Percentiles rank a stretch among this genome's conserved stretches.
phyloP scores from a whole-genome alignment of 805 yeast species.

The Maudiozyma saulgeensis region DNA sequence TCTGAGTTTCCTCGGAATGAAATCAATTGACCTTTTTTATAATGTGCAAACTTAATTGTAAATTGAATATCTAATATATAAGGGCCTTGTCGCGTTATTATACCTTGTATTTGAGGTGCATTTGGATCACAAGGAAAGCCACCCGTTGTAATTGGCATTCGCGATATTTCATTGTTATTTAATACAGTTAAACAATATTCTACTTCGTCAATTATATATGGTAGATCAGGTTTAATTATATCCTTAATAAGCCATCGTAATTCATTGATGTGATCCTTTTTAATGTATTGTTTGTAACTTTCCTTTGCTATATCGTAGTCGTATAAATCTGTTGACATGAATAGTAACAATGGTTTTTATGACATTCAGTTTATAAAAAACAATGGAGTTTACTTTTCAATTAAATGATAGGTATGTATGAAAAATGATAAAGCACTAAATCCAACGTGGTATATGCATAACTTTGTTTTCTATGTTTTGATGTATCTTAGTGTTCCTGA shows the following conservation, averaged over 20 bases:
- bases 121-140: background rate
- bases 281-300: slow-evolving; percentile 4
- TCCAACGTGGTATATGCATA: too few relatives aligned
- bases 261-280: slow-evolving; percentile 17
- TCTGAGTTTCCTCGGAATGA: slow-evolving; percentile 27
- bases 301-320: slow-evolving; percentile 15
- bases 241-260: slow-evolving; percentile 40
- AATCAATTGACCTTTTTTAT: slow-evolving; percentile 35
- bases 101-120: slow-evolving; percentile 41
- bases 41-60: slow-evolving; percentile 28
- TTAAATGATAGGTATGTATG: too few relatives aligned
- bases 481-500: too few relatives aligned
- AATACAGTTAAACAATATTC: slow-evolving; percentile 33
- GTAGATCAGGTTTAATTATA: slow-evolving; percentile 40
- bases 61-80: slow-evolving; percentile 41
- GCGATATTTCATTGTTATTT: slow-evolving; percentile 35
- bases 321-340: slow-evolving; percentile 30
- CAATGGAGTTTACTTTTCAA: too few relatives aligned
- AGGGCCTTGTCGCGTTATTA: slow-evolving; percentile 46
- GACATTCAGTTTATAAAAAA: too few relatives aligned
- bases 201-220: slow-evolving; percentile 37
- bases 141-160: slow-evolving; percentile 40
- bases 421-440: too few relatives aligned
- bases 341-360: too few relatives aligned
- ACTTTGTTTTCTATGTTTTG: too few relatives aligned